Evolutionary conservation across 495 filamentous ascomycete species (phyloP).

Genomic region (Tuber borchii): DNA sequence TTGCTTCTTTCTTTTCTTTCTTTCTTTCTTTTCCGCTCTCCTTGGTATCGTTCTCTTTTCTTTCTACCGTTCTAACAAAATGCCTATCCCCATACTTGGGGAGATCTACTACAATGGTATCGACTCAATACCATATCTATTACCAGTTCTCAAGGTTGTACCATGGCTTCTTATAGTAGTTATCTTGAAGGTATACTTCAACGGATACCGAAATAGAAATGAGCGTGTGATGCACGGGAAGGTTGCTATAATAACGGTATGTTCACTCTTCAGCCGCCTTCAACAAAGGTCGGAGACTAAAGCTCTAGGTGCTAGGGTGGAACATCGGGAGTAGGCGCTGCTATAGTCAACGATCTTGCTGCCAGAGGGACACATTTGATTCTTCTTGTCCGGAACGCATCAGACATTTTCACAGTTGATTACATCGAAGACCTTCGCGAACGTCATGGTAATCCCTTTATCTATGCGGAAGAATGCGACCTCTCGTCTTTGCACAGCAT

Average conservation of each 20-base stretch:
- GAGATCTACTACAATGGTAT: conserved; percentile 59
- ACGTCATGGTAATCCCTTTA: conserved; percentile 73
- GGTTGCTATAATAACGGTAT: conserved; percentile 83
- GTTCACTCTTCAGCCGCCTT: conserved; percentile 8
- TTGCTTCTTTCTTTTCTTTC: conserved; percentile 4
- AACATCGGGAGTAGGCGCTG: conserved; percentile 86
- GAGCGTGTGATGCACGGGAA: conserved; percentile 88
- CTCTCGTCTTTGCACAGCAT: conserved; percentile 79
- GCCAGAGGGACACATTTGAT: conserved; percentile 80
- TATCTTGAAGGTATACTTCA: conserved; percentile 69
- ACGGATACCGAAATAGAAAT: conserved; percentile 64
- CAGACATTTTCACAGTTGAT: conserved; percentile 82
- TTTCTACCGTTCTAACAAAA: conserved; percentile 43
- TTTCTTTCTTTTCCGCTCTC: conserved; percentile 11
- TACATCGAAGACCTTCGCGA: conserved; percentile 82
- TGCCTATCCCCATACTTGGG: conserved; percentile 73
- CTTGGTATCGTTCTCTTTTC: conserved; percentile 3
- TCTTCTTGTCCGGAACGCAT: conserved; percentile 74
- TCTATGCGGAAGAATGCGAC: conserved; percentile 93
- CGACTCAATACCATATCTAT: conserved; percentile 58
- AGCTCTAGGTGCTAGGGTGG: conserved; percentile 56
- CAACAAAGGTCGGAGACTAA: conserved; percentile 18
- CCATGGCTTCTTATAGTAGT: conserved; percentile 56
- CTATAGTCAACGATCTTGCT: conserved; percentile 66
- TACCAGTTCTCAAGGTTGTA: conserved; percentile 53